phyloP scores from a whole-genome alignment of 345 rosid genomes.

The Citrus medica region DNA sequence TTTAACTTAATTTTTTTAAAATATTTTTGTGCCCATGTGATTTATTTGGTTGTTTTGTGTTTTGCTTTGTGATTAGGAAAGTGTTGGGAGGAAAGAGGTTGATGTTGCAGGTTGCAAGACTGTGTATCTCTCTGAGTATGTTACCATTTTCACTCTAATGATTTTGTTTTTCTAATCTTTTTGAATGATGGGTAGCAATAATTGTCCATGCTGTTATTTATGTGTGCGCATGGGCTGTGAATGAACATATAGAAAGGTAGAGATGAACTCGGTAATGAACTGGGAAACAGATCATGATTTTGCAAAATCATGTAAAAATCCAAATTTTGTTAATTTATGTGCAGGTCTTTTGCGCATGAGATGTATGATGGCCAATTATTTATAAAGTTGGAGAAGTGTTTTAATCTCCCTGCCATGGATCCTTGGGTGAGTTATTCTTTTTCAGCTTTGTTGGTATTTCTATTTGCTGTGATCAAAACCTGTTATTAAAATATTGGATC shows the following conservation, averaged over 20 bases:
- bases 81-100: slow-evolving; percentile 60
- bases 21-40: not conserved
- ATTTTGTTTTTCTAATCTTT: no score
- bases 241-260: not conserved
- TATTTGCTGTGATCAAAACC: not conserved
- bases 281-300: not conserved
- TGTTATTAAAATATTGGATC: not conserved
- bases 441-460: not conserved
- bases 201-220: not conserved
- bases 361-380: slow-evolving; percentile 81
- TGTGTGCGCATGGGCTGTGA: not conserved
- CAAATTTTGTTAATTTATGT: slow-evolving; percentile 1
- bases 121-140: slow-evolving; percentile 81
- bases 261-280: not conserved
- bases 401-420: slow-evolving; percentile 87
- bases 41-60: not conserved
- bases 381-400: slow-evolving; percentile 68
- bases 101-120: slow-evolving; percentile 83
- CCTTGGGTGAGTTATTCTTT: slow-evolving; percentile 61
- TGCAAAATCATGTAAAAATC: not conserved
- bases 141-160: not conserved
- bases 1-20: not conserved
- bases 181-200: no score
- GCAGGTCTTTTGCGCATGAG: slow-evolving; percentile 78
- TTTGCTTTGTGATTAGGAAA: slow-evolving; percentile 44